Conservation (phyloP, 176 grass and related monocot genomes). For the Zea luxurians region DNA sequence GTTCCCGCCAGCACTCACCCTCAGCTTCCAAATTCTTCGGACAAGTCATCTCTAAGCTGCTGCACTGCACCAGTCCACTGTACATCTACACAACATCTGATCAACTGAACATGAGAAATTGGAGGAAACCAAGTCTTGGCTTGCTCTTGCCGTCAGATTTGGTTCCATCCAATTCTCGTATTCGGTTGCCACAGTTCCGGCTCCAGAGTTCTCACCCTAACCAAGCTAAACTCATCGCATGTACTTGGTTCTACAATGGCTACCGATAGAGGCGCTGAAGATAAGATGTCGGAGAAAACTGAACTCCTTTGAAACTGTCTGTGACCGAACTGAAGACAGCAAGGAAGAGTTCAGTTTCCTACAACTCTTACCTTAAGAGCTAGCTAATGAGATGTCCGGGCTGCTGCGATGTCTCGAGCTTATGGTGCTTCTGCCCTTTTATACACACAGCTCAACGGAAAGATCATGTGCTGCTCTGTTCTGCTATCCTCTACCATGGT, state of each 20-base stretch:
- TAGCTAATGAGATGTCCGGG: background rate
- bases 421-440: conserved; percentile 26
- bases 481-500: conserved; percentile 26
- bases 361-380: conserved; percentile 56
- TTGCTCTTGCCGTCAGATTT: conserved; percentile 13
- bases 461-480: background rate
- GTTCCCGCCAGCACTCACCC: too few species aligned
- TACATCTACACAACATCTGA: background rate
- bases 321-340: background rate
- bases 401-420: background rate
- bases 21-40: too few species aligned
- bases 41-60: background rate
- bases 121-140: conserved; percentile 51
- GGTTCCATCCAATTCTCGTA: conserved; percentile 57
- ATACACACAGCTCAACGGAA: conserved; percentile 26
- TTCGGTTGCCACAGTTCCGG: conserved; percentile 27
- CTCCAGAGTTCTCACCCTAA: background rate
- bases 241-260: background rate
- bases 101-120: conserved; percentile 52
- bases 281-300: conserved; percentile 55
- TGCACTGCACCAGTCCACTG: background rate
- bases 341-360: conserved; percentile 48
- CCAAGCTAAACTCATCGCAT: background rate
- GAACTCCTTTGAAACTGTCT: conserved; percentile 29
- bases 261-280: conserved; percentile 29